Percentiles rank a stretch among this genome's conserved stretches.
phyloP scores from a whole-genome alignment of 257 asterid species.

The Solanum chiquidenum region DNA sequence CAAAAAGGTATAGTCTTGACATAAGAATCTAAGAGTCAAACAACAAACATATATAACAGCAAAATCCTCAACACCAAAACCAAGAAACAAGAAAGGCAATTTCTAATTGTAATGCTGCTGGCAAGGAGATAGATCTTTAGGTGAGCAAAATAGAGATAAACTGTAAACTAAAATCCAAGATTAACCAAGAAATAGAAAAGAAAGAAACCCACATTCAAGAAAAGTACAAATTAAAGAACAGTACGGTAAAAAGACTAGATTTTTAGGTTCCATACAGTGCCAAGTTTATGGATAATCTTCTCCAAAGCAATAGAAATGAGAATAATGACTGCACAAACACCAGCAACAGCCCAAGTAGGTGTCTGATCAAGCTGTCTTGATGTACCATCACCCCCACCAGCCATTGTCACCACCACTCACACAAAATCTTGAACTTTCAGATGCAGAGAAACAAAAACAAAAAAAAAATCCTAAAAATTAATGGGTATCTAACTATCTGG shows the following conservation, averaged over 20 bases:
- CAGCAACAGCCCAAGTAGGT: conserved; percentile 92
- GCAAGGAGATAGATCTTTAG: background rate
- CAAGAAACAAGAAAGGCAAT: background rate
- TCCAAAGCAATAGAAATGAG: conserved; percentile 62
- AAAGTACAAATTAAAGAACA: background rate
- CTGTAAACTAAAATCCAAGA: background rate
- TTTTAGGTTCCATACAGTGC: conserved; percentile 29
- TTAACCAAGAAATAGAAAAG: background rate
- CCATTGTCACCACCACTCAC: conserved; percentile 25
- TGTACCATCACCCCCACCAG: conserved; percentile 18
- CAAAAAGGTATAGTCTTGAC: background rate
- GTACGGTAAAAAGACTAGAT: background rate
- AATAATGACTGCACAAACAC: conserved; percentile 68
- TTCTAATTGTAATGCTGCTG: background rate
- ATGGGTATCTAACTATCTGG: background rate
- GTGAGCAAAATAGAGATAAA: background rate
- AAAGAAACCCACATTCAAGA: background rate
- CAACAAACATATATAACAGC: background rate
- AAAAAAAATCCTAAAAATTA: background rate
- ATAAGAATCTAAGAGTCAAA: background rate
- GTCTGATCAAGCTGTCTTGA: conserved; percentile 59
- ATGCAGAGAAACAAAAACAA: background rate
- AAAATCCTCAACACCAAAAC: background rate
- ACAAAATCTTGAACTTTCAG: background rate
- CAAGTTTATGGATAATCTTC: conserved; percentile 68